A percentile compares a stretch with the other conserved stretches of the same genome.
phyloP scores from a whole-genome alignment of 176 grass and related monocot genomes.

The Olyra latifolia region DNA sequence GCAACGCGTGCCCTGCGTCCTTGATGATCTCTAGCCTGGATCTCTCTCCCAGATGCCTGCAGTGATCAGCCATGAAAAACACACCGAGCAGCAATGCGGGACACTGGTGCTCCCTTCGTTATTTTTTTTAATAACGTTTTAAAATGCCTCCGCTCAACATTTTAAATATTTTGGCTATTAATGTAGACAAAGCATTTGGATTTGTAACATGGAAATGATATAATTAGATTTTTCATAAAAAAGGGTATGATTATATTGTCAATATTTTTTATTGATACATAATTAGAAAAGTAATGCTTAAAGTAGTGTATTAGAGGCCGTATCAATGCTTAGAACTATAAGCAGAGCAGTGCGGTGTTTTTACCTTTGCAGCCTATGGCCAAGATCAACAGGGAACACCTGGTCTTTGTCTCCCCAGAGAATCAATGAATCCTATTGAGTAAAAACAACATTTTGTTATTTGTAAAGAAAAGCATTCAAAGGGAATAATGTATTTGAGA shows the following conservation, averaged over 20 bases:
- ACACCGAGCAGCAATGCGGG: not conserved
- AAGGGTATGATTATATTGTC: too few species aligned
- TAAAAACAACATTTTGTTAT: not conserved
- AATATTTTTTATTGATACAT: too few species aligned
- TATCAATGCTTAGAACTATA: too few species aligned
- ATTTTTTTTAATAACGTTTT: too few species aligned
- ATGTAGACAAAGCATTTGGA: too few species aligned
- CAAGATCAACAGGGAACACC: constrained; percentile 70
- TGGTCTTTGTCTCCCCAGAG: constrained; percentile 87
- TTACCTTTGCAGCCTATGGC: constrained; percentile 71
- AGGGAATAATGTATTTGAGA: not conserved
- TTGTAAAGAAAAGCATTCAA: not conserved
- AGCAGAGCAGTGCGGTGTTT: not conserved
- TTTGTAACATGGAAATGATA: too few species aligned
- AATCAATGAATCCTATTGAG: constrained; percentile 60
- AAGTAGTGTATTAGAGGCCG: too few species aligned
- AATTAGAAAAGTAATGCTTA: too few species aligned
- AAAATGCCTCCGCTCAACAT: too few species aligned
- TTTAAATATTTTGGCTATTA: too few species aligned
- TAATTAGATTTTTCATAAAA: too few species aligned
- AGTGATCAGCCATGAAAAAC: not conserved
- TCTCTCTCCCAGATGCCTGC: constrained; percentile 65
- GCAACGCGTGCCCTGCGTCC: constrained; percentile 80
- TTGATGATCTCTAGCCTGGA: constrained; percentile 71
- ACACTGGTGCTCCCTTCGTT: too few species aligned